phyloP scores from a whole-genome alignment of 805 yeast species.

The Suhomyces kilbournensis region DNA sequence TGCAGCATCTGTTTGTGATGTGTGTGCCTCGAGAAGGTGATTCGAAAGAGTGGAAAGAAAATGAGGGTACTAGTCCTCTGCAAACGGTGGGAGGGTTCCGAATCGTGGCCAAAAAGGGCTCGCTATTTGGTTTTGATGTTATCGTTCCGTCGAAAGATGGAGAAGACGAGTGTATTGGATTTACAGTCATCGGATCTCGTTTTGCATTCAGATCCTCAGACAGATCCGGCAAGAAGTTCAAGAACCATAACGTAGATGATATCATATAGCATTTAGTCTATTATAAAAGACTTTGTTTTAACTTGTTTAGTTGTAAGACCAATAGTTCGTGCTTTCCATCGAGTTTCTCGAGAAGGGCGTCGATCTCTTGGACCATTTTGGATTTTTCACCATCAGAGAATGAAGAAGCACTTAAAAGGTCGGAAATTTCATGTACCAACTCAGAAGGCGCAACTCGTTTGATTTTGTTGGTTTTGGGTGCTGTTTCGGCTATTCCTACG shows the following conservation, averaged over 20 bases:
- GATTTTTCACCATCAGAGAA: neutral
- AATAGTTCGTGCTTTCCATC: slow-evolving; percentile 20
- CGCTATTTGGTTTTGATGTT: slow-evolving; percentile 55
- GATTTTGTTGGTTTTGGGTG: neutral
- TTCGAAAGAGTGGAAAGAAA: slow-evolving; percentile 32
- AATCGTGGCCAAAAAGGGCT: slow-evolving; percentile 64
- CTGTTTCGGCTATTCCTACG: slow-evolving; percentile 8
- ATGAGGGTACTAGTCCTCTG: slow-evolving; percentile 20
- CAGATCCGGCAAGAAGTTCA: slow-evolving; percentile 81
- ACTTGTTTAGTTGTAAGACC: slow-evolving; percentile 19
- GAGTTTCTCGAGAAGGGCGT: slow-evolving; percentile 11
- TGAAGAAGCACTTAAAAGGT: slow-evolving; percentile 5
- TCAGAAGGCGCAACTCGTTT: slow-evolving; percentile 5
- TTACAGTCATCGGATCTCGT: slow-evolving; percentile 76
- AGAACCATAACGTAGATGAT: slow-evolving; percentile 71
- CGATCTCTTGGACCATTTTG: slow-evolving; percentile 9
- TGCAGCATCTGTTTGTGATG: slow-evolving; percentile 67
- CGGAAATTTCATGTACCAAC: slow-evolving; percentile 10
- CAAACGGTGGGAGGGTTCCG: slow-evolving; percentile 59
- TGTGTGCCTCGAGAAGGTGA: slow-evolving; percentile 45
- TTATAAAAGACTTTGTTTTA: too few species aligned
- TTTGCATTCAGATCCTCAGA: slow-evolving; percentile 74
- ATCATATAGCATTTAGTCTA: slow-evolving; percentile 14
- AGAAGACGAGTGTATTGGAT: slow-evolving; percentile 42
- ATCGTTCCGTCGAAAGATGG: slow-evolving; percentile 17